These are phyloP conservation scores for Mrakia hoshinonis DNA, from an alignment of 768 basidiomycete genomes.

Conservation along the genomic window DNA sequence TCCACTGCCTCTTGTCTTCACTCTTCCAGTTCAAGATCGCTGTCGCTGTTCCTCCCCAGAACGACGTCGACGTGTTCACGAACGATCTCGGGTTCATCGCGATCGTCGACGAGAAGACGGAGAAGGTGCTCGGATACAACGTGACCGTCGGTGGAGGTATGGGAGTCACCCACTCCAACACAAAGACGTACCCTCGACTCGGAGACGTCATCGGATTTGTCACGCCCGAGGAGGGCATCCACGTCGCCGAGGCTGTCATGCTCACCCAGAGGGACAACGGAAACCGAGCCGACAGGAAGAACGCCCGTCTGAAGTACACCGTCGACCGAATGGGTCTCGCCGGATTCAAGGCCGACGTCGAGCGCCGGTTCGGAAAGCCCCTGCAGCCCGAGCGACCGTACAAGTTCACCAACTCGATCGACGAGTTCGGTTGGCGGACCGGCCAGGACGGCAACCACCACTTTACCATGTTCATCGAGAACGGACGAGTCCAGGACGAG, in stretches of 20 bases:
- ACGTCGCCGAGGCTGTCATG: constrained; percentile 88
- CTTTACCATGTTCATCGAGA: constrained; percentile 91
- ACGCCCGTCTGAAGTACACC: constrained; percentile 81
- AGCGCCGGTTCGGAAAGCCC: constrained; percentile 67
- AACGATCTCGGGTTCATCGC: constrained; percentile 97
- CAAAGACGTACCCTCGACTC: constrained; percentile 92
- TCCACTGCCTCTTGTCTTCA: not conserved
- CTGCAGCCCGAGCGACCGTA: constrained; percentile 66
- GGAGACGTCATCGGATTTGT: constrained; percentile 88
- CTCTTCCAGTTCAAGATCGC: constrained; percentile 82
- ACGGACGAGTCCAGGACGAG: constrained; percentile 93
- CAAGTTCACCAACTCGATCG: constrained; percentile 78
- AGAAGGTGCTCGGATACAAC: constrained; percentile 83
- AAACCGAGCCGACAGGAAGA: constrained; percentile 66
- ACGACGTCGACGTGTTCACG: constrained; percentile 90
- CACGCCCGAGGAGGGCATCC: constrained; percentile 70
- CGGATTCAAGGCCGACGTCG: constrained; percentile 78
- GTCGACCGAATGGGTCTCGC: constrained; percentile 90
- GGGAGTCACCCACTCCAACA: constrained; percentile 98
- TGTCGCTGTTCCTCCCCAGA: constrained; percentile 88
- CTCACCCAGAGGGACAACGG: constrained; percentile 90
- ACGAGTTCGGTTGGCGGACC: constrained; percentile 87
- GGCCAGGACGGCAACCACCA: constrained; percentile 83
- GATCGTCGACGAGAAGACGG: constrained; percentile 59
- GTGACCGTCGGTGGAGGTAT: constrained; percentile 91